Conservation (phyloP, 2,329 filamentous ascomycete genomes). For the Colletotrichum tropicale region DNA sequence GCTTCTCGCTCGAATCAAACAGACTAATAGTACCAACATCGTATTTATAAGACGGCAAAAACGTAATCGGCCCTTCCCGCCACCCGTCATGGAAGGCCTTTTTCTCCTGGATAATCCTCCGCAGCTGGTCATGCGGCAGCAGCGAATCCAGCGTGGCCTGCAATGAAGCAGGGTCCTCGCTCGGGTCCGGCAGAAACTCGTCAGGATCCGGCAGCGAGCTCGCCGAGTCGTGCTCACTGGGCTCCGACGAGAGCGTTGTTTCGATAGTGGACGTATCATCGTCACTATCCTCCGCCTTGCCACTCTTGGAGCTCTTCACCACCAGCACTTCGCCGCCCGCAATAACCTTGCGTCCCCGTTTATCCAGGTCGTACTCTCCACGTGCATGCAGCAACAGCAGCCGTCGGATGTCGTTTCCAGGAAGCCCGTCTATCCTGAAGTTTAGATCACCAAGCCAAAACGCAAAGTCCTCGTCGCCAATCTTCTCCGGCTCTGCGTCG, state of each 20-base stretch:
- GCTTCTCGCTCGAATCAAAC: conserved; percentile 96
- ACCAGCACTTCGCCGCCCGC: conserved; percentile 44
- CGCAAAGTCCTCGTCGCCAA: conserved; percentile 90
- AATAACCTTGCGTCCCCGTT: conserved; percentile 41
- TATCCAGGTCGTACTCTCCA: conserved; percentile 72
- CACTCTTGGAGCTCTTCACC: conserved; percentile 27
- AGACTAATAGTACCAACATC: conserved; percentile 90
- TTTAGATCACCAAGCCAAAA: conserved; percentile 99
- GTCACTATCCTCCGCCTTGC: conserved; percentile 43
- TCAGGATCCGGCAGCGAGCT: conserved; percentile 63
- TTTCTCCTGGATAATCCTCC: conserved; percentile 72
- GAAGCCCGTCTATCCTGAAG: conserved; percentile 86
- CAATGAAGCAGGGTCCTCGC: conserved; percentile 82
- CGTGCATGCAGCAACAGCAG: conserved; percentile 82
- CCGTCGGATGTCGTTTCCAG: conserved; percentile 87
- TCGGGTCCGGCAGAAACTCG: conserved; percentile 69
- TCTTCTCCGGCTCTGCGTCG: conserved; percentile 68
- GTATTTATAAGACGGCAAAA: conserved; percentile 97
- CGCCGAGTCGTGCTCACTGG: conserved; percentile 42
- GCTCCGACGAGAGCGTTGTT: conserved; percentile 26
- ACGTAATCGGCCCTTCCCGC: conserved; percentile 86
- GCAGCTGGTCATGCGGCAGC: conserved; percentile 87
- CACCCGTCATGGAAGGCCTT: conserved; percentile 91
- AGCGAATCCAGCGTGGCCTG: conserved; percentile 89
- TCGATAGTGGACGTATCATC: conserved; percentile 45